Base-by-base conservation (phyloP, 352 stramenopile genomes). In the Pythium guiyangense region DNA sequence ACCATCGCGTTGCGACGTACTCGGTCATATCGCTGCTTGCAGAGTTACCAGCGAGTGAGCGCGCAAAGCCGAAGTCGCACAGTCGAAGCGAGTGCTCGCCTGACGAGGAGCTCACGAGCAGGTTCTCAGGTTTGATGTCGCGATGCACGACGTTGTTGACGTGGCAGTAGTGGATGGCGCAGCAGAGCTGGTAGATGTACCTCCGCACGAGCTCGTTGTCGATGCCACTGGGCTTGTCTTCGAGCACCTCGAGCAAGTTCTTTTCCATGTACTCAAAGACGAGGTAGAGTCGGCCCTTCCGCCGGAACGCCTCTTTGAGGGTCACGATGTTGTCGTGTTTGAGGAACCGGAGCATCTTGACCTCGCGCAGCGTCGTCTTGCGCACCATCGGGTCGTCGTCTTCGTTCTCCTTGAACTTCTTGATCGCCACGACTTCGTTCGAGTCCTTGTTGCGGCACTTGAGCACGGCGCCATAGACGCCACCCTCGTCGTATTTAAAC, bases 61-160 rank as follows among this genome's bases (percentile, higher is more conserved):
- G 92, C 8, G 89, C 88, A 52, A 92, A 97, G 18, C 97, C 97
- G 88, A 99, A 99, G 79, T 99, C 97, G 70, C 97, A 99, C 31
- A 99, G 72, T 53, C 99, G 99, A 17, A 99, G 68, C 39, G 98
- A 86, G 56, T 99, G 96, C 54, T 98, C 90, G 1, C 90, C 88
- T 29, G 88, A 96, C 34, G 85, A 84, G 4, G 94, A 88, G 71
- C 99, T 96, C 43, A 99, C 88, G 15, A 99, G 76, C 47, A 99
- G 67, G 71, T 99, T 99, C 67, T 99, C 97, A 25, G 97, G 97
- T 68, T 99, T 99, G 73, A 99, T 99, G 78, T 99, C 97, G 15
- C 96, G 87, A 70, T 99, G 97, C 69, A 97, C 98, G 54, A 99
- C 98, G 26, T 92, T 96, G 50, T 98, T 87, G 2, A 67, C 65